Percentiles rank a stretch among this genome's conserved stretches.
Conservation (phyloP, 139 green algal species). For the Pseudopediastrum boryanum region DNA sequence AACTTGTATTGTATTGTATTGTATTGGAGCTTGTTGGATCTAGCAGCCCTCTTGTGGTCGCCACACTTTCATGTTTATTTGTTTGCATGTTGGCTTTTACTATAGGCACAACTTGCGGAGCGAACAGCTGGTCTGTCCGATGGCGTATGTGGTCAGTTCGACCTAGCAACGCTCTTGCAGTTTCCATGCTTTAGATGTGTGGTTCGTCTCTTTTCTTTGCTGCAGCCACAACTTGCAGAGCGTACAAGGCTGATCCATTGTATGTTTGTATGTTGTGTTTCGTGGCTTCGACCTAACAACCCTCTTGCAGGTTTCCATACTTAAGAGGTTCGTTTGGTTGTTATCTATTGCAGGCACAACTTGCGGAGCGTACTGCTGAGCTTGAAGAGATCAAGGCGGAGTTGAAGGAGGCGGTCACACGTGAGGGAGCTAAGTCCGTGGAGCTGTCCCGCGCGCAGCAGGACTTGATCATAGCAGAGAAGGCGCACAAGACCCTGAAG, state of each 20-base stretch:
- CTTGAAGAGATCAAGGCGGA: slow-evolving; percentile 12
- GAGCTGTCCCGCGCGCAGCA: slow-evolving; percentile 21
- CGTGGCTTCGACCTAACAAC: background rate
- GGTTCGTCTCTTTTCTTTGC: background rate
- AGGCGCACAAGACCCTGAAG: slow-evolving; percentile 18
- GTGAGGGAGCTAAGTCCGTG: slow-evolving; percentile 17
- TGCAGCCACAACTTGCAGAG: background rate
- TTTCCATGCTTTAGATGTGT: background rate
- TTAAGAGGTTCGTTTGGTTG: background rate
- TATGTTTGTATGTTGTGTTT: background rate
- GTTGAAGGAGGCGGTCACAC: slow-evolving; percentile 22
- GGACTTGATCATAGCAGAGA: slow-evolving; percentile 35
- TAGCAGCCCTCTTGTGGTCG: too few relatives aligned
- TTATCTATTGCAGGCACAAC: background rate
- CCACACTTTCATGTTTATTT: background rate
- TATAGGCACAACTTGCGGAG: background rate
- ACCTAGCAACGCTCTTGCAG: too few relatives aligned
- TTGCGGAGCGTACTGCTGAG: background rate
- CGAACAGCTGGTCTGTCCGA: too few relatives aligned
- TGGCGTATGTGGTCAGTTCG: too few relatives aligned
- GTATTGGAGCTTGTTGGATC: too few relatives aligned
- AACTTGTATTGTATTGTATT: too few relatives aligned
- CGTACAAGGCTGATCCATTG: background rate
- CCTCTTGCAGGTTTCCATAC: background rate
- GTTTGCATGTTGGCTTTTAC: too few relatives aligned